Conservation (phyloP, 2,329 filamentous ascomycete genomes). For the Phoma sp. region DNA sequence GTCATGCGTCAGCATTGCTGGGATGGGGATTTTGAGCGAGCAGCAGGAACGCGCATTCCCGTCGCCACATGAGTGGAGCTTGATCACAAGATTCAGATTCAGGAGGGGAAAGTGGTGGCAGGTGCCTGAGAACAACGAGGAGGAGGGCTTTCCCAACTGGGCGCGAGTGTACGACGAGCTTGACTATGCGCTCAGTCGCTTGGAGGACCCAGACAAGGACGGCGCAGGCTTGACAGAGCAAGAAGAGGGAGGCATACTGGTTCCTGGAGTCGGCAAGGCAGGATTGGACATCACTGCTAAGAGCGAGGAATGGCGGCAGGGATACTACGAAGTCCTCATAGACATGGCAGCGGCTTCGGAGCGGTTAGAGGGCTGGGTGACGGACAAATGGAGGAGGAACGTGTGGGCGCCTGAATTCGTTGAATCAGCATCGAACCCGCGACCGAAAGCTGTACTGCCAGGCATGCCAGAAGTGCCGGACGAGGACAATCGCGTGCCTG, state of each 20-base stretch:
- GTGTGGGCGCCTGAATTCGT: conserved; percentile 77
- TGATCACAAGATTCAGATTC: conserved; percentile 70
- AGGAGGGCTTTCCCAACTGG: conserved; percentile 73
- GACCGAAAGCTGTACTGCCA: conserved; percentile 73
- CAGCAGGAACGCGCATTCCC: conserved; percentile 76
- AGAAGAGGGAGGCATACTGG: conserved; percentile 56
- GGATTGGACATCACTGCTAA: conserved; percentile 75
- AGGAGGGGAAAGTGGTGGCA: conserved; percentile 60
- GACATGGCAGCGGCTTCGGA: conserved; percentile 77
- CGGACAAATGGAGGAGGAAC: conserved; percentile 66
- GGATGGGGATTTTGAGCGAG: conserved; percentile 74
- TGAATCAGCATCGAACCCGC: conserved; percentile 81
- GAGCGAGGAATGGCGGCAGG: conserved; percentile 82
- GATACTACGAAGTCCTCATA: conserved; percentile 85
- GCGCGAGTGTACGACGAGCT: conserved; percentile 67
- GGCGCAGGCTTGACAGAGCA: conserved; percentile 69
- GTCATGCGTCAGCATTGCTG: conserved; percentile 65
- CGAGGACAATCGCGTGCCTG: conserved; percentile 76
- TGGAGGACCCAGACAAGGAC: conserved; percentile 74
- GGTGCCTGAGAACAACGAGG: conserved; percentile 62
- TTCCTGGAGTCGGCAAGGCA: conserved; percentile 48
- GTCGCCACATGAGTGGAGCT: conserved; percentile 82
- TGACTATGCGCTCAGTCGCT: conserved; percentile 64
- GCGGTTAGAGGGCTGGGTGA: conserved; percentile 79
- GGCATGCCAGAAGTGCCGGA: conserved; percentile 69